A percentile compares a stretch with the other conserved stretches of the same genome.
phyloP scores from a whole-genome alignment of 148 eudicot species.

The Chenopodium formosanum region DNA sequence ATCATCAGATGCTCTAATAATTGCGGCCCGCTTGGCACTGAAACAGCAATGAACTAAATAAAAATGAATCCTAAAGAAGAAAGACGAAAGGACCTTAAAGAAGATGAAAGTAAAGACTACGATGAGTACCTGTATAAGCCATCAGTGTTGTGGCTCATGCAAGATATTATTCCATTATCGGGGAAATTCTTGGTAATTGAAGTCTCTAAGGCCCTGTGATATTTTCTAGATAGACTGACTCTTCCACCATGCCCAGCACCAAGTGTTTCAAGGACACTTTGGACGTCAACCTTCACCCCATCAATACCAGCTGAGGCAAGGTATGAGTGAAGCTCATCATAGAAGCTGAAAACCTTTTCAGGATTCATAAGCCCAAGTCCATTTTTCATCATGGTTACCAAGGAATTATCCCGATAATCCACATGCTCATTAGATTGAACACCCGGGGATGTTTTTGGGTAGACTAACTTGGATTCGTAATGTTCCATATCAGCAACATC shows the following conservation, averaged over 20 bases:
- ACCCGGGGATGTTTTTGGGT: slow-evolving; percentile 64
- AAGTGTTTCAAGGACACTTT: slow-evolving; percentile 81
- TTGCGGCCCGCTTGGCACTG: slow-evolving; percentile 68
- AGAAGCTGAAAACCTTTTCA: slow-evolving; percentile 65
- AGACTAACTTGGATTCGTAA: slow-evolving; percentile 59
- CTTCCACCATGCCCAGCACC: slow-evolving; percentile 91
- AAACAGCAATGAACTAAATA: not conserved
- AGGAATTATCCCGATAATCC: slow-evolving; percentile 40
- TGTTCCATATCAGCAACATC: slow-evolving; percentile 58
- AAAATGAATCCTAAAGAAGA: not conserved
- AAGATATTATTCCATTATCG: slow-evolving; percentile 80
- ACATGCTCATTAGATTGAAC: slow-evolving; percentile 53
- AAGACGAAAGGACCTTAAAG: not conserved
- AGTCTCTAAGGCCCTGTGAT: slow-evolving; percentile 80
- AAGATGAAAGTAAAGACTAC: not conserved
- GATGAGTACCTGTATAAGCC: slow-evolving; percentile 70
- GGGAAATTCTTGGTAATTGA: slow-evolving; percentile 70
- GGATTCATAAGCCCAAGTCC: slow-evolving; percentile 89
- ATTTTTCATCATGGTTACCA: slow-evolving; percentile 52
- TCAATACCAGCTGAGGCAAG: slow-evolving; percentile 76
- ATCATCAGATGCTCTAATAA: slow-evolving; percentile 87
- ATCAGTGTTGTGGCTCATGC: slow-evolving; percentile 92
- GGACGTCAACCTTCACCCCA: slow-evolving; percentile 95
- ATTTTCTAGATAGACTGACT: slow-evolving; percentile 69
- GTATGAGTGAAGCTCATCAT: slow-evolving; percentile 77